Conservation (phyloP, 148 eudicot species). For the Chenopodium formosanum region DNA sequence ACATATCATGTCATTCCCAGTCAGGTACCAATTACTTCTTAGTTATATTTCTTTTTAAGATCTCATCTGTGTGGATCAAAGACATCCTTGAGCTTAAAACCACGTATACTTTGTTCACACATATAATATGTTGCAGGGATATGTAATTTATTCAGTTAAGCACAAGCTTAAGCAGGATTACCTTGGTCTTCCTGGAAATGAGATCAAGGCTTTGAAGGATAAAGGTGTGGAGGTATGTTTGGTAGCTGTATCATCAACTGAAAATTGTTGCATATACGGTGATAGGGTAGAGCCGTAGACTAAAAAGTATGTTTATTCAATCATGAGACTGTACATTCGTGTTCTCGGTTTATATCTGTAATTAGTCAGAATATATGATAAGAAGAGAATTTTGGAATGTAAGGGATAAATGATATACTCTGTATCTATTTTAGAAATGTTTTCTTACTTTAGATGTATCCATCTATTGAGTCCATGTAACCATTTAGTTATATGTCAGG, state of each 20-base stretch:
- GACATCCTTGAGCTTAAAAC: background rate
- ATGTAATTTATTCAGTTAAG: conserved; percentile 64
- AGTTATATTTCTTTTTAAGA: background rate
- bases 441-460: background rate
- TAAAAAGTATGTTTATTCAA: background rate
- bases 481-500: background rate
- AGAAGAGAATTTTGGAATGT: background rate
- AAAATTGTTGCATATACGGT: background rate
- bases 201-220: conserved; percentile 67
- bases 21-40: conserved; percentile 45
- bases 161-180: conserved; percentile 86
- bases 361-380: background rate
- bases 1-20: conserved; percentile 82
- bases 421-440: too few relatives aligned
- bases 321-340: background rate
- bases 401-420: background rate
- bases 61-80: background rate
- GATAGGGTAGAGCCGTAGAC: background rate
- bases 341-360: too few relatives aligned
- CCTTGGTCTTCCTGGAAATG: conserved; percentile 63
- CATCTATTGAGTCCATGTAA: background rate
- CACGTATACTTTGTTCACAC: background rate
- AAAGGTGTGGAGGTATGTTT: conserved; percentile 82
- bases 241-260: conserved; percentile 7
- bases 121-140: conserved; percentile 56